Evolutionary conservation across 2,329 filamentous ascomycete species (phyloP).

Genomic region (Colletotrichum lupini): DNA sequence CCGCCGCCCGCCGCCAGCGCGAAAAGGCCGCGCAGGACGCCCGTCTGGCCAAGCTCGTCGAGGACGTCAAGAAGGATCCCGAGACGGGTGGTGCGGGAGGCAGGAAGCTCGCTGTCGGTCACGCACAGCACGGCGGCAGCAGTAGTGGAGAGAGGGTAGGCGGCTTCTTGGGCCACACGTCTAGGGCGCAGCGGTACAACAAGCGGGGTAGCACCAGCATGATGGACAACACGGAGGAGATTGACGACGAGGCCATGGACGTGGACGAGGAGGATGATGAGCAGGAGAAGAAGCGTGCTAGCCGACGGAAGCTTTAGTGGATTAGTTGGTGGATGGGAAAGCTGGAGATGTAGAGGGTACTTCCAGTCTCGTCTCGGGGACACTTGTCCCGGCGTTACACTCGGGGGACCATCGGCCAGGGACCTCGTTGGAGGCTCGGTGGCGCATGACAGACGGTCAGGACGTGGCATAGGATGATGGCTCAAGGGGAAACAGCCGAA

Average conservation of each 20-base stretch:
- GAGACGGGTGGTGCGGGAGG: slow-evolving; percentile 5
- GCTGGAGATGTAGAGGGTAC: slow-evolving; percentile 6
- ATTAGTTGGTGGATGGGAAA: not conserved
- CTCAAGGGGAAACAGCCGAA: not conserved
- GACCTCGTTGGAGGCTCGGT: not conserved
- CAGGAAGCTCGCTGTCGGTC: slow-evolving; percentile 35
- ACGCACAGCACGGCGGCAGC: slow-evolving; percentile 16
- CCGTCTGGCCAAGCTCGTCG: slow-evolving; percentile 60
- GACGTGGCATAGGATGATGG: not conserved
- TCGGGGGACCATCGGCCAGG: not conserved
- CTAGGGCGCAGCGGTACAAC: slow-evolving; percentile 38
- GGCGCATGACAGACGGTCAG: not conserved
- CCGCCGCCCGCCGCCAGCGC: slow-evolving; percentile 64
- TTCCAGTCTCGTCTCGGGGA: not conserved
- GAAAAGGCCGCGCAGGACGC: slow-evolving; percentile 60
- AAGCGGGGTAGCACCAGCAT: slow-evolving; percentile 42
- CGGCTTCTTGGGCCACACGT: slow-evolving; percentile 36
- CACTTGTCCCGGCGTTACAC: not conserved
- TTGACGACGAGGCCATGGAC: slow-evolving; percentile 65
- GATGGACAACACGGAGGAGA: slow-evolving; percentile 55
- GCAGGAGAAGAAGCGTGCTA: slow-evolving; percentile 61
- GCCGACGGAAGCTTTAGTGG: slow-evolving; percentile 64
- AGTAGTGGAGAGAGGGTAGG: slow-evolving; percentile 8
- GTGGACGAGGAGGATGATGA: slow-evolving; percentile 62
- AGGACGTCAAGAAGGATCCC: slow-evolving; percentile 52